A percentile compares a stretch with the other conserved stretches of the same genome.
phyloP scores from a whole-genome alignment of 768 basidiomycete genomes.

The Suillus subalutaceus region DNA sequence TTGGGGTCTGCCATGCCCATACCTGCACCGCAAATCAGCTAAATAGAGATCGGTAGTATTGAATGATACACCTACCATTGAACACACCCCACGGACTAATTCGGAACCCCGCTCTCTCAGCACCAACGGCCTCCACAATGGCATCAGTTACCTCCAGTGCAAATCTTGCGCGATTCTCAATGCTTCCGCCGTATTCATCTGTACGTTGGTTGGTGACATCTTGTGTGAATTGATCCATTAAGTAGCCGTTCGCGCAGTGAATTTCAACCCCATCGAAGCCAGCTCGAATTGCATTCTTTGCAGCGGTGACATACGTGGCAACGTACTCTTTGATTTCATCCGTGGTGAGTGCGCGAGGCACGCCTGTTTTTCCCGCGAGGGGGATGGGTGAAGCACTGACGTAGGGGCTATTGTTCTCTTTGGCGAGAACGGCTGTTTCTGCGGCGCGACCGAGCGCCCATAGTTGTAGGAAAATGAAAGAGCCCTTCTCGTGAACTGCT shows the following conservation, averaged over 20 bases:
- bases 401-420: constrained; percentile 35
- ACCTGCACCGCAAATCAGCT: constrained; percentile 29
- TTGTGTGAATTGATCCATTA: constrained; percentile 67
- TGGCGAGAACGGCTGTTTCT: constrained; percentile 32
- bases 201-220: constrained; percentile 56
- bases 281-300: constrained; percentile 38
- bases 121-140: constrained; percentile 53
- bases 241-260: constrained; percentile 46
- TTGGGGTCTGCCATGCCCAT: constrained; percentile 59
- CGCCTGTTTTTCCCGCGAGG: constrained; percentile 17
- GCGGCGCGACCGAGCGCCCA: constrained; percentile 58
- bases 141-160: constrained; percentile 55
- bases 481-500: constrained; percentile 57
- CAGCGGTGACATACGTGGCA: constrained; percentile 31
- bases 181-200: constrained; percentile 69
- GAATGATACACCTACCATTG: not conserved
- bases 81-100: constrained; percentile 56
- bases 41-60: constrained; percentile 10
- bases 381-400: constrained; percentile 38
- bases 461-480: constrained; percentile 49
- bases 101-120: constrained; percentile 55
- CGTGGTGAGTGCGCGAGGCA: constrained; percentile 23
- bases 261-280: constrained; percentile 54
- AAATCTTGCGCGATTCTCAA: constrained; percentile 64
- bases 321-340: constrained; percentile 39